These are phyloP conservation scores for Puccinia coronata DNA, from an alignment of 1,284 basidiomycete genomes.

Conservation along the genomic window DNA sequence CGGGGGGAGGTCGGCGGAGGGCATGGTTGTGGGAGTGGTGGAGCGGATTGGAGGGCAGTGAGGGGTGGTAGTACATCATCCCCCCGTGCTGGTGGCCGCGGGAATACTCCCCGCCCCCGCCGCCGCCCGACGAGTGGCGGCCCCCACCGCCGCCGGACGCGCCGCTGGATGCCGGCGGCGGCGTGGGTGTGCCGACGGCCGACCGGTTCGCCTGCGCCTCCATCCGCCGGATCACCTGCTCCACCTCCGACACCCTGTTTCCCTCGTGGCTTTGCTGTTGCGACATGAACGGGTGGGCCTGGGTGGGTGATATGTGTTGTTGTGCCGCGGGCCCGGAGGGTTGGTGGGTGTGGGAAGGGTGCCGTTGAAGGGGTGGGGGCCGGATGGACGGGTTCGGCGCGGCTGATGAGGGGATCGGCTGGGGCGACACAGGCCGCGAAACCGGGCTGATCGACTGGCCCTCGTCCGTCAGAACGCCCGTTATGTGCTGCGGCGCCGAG, in stretches of 20 bases:
- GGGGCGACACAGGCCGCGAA: slow-evolving; percentile 7
- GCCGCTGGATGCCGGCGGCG: not conserved
- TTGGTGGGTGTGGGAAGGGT: not conserved
- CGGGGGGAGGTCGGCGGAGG: not conserved
- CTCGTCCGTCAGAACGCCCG: not conserved
- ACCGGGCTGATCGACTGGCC: not conserved
- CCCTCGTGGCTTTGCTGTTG: not conserved
- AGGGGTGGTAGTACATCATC: slow-evolving; percentile 7
- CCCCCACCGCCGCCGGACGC: not conserved
- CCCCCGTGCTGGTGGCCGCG: not conserved
- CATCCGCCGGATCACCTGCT: slow-evolving; percentile 37
- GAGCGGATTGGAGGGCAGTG: not conserved
- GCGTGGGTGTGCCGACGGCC: slow-evolving; percentile 22
- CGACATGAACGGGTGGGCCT: not conserved
- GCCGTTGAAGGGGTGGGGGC: not conserved
- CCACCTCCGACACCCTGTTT: slow-evolving; percentile 29
- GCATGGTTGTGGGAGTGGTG: slow-evolving; percentile 1
- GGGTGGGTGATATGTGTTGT: not conserved
- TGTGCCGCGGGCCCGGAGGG: not conserved
- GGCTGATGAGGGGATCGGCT: slow-evolving; percentile 13
- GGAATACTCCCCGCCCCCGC: not conserved
- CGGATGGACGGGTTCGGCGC: not conserved
- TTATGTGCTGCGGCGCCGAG: not conserved
- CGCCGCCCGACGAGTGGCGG: not conserved
- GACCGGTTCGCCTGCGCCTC: slow-evolving; percentile 32